Evolutionary conservation across 2,329 filamentous ascomycete genomes (phyloP), one percentile per base, ranked within the genome.

Genomic region (Penicillium griseofulvum): DNA sequence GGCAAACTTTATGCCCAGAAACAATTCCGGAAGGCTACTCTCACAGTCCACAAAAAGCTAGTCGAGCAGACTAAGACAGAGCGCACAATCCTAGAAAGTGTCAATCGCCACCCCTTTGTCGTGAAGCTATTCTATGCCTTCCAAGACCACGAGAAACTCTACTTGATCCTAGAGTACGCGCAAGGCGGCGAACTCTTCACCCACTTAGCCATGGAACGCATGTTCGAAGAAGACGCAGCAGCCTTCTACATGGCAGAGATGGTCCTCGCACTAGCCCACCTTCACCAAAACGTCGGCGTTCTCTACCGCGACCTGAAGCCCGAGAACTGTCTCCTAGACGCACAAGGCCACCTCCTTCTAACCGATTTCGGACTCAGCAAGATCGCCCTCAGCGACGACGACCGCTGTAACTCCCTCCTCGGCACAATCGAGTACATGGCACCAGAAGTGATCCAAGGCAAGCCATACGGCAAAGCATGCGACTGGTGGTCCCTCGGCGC

Each of bases 201-300:
- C n/a, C 93, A 97, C 68, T 82, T 99, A 26, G 90, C 87, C 56
- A 88, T 91, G 62, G 92, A 97, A 73, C 90, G 91, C 72, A 97
- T 97, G 90, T 97, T 99, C 65, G 83, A 88, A 14, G 93, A 97
- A 75, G 82, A 89, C 16, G 88, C 88, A 2, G 89, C 93, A 0
- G 90, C 92, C 1, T 99, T 97, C 74, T 99, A 99, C 81, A 96
- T 97, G 90, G 95, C 91, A 0, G 92, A 99, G 77, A 95, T 99
- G 86, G 86, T 96, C 5, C 84, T 99, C 24, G 95, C 94, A 29
- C 83, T 99, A 44, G 90, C 93, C 36, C 92, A 99, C 74, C 83
- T 99, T 26, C 94, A 99, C 76, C 87, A 89, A 64, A 91, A 88
- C 60, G 85, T 97, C 22, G 93, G 94, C 16, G 92, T 99, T 47